Evolutionary conservation across 805 yeast species (phyloP).

Genomic region (Candida boleticola): DNA sequence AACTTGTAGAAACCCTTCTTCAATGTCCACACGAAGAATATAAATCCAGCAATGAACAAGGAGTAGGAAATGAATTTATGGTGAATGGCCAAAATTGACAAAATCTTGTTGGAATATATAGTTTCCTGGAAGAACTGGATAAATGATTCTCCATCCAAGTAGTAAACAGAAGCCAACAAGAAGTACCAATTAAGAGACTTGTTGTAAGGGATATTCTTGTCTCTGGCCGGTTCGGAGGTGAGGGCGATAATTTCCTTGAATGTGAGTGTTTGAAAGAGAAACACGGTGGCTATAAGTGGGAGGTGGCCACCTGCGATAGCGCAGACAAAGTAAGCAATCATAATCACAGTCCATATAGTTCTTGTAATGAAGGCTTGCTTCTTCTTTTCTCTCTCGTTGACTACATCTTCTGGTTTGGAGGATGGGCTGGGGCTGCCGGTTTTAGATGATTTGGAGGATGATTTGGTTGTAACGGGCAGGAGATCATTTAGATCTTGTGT

Average conservation of each 20-base stretch:
- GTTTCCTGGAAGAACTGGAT: constrained; percentile 61
- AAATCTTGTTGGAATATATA: constrained; percentile 49
- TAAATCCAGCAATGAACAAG: constrained; percentile 81
- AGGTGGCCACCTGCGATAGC: constrained; percentile 80
- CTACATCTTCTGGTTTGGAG: too few relatives aligned
- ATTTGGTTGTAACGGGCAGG: too few relatives aligned
- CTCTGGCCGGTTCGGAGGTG: constrained; percentile 81
- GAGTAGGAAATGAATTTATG: constrained; percentile 85
- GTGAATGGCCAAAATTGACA: constrained; percentile 64
- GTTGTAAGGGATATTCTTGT: constrained; percentile 79
- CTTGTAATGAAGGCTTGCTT: constrained; percentile 83
- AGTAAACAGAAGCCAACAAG: constrained; percentile 81
- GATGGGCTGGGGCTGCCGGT: too few relatives aligned
- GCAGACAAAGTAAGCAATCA: constrained; percentile 77
- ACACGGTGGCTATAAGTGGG: constrained; percentile 70
- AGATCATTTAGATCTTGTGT: too few relatives aligned
- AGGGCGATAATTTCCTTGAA: constrained; percentile 87
- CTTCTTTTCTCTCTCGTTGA: constrained; percentile 57
- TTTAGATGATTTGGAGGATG: too few relatives aligned
- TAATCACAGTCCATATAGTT: constrained; percentile 89
- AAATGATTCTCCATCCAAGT: constrained; percentile 81
- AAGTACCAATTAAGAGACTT: constrained; percentile 91
- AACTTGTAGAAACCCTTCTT: constrained; percentile 86
- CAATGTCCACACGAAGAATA: constrained; percentile 83
- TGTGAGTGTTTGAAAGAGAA: constrained; percentile 74